Evolutionary conservation across 2,329 filamentous ascomycete species (phyloP).

Genomic region (Venturia asperata): DNA sequence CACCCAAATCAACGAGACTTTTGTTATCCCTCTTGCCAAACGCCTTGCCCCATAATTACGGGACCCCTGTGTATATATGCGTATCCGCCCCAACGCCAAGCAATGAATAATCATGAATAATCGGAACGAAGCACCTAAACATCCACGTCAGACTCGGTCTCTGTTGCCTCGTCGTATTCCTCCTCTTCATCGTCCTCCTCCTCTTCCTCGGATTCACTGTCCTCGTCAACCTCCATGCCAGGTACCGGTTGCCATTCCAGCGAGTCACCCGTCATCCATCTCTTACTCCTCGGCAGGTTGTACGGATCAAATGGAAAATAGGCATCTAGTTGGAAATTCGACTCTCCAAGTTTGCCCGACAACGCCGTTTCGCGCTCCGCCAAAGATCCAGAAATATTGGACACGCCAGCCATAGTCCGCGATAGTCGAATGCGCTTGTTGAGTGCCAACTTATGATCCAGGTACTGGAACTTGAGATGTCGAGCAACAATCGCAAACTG

Average conservation of each 20-base stretch:
- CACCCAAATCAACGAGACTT: not conserved
- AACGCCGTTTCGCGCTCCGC: conserved; percentile 50
- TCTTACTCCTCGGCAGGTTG: conserved; percentile 75
- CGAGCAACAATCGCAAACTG: conserved; percentile 86
- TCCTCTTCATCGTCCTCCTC: conserved; percentile 49
- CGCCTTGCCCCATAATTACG: not conserved
- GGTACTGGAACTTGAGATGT: conserved; percentile 80
- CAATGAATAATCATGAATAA: not conserved
- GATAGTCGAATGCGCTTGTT: conserved; percentile 86
- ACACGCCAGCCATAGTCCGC: conserved; percentile 56
- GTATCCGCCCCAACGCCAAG: not conserved
- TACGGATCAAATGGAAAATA: conserved; percentile 99
- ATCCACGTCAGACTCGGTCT: conserved; percentile 31
- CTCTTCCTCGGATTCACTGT: conserved; percentile 9
- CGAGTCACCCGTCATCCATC: conserved; percentile 82
- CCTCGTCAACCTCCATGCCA: conserved; percentile 35
- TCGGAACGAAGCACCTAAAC: not conserved
- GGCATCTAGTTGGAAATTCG: conserved; percentile 77
- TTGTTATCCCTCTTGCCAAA: not conserved
- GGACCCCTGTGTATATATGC: not conserved
- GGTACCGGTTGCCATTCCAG: conserved; percentile 70
- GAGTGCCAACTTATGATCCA: conserved; percentile 78
- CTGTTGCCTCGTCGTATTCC: conserved; percentile 43
- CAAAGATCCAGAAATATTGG: conserved; percentile 31
- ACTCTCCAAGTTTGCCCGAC: conserved; percentile 57